phyloP scores from a whole-genome alignment of 2,329 filamentous ascomycete genomes.

The Iodosphaeria phyllophila region DNA sequence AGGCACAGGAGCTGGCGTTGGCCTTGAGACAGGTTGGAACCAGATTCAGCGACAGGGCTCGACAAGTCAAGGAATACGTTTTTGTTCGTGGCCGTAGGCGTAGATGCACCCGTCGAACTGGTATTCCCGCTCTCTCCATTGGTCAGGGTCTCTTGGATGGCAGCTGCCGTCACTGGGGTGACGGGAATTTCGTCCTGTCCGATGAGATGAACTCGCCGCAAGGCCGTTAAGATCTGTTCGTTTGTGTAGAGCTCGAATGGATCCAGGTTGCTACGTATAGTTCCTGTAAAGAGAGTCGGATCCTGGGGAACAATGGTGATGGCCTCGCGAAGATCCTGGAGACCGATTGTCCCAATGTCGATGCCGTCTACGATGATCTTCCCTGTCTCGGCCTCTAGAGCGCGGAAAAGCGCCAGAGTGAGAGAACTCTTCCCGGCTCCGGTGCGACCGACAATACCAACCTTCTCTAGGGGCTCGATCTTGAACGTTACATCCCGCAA shows the following conservation, averaged over 20 bases:
- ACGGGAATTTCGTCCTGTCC: constrained; percentile 28
- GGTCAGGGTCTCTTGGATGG: constrained; percentile 4
- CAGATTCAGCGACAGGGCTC: constrained; percentile 73
- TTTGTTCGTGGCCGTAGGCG: constrained; percentile 53
- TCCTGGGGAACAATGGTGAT: constrained; percentile 98
- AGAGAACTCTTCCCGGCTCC: constrained; percentile 94
- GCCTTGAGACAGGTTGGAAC: constrained; percentile 86
- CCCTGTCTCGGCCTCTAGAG: constrained; percentile 76
- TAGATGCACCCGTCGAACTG: constrained; percentile 6
- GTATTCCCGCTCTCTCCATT: constrained; percentile 4
- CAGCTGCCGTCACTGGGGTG: constrained; percentile 6
- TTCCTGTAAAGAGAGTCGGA: constrained; percentile 83
- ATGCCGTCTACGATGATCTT: constrained; percentile 80
- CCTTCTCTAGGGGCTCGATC: constrained; percentile 73
- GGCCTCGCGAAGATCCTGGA: constrained; percentile 81
- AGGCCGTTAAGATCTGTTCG: constrained; percentile 71
- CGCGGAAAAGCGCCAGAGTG: constrained; percentile 81
- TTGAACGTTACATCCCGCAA: constrained; percentile 71
- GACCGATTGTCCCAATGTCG: constrained; percentile 76
- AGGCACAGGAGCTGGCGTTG: constrained; percentile 90
- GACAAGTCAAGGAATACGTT: constrained; percentile 83
- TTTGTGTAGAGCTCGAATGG: constrained; percentile 81
- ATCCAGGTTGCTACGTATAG: constrained; percentile 80
- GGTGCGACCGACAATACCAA: constrained; percentile 88
- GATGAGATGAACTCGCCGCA: constrained; percentile 80